Percentiles rank a stretch among this genome's conserved stretches.
Evolutionary conservation across 371 early-diverging fungal species (phyloP).

Genomic region (Mortierella sp.): DNA sequence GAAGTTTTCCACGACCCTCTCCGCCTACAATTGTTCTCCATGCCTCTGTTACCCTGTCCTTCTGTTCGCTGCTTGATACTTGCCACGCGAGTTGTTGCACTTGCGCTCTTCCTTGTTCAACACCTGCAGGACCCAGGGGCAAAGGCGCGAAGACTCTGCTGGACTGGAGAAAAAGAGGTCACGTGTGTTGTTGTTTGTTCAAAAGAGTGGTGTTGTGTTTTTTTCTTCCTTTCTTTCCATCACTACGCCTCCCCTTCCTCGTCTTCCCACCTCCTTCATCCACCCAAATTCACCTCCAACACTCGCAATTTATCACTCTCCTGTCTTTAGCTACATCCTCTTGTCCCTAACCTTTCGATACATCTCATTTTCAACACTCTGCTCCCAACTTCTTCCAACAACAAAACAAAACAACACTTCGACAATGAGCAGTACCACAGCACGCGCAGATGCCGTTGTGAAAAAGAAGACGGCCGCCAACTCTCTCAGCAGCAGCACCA

Average conservation of each 20-base stretch:
- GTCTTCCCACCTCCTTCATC: not conserved
- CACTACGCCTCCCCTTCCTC: constrained; percentile 5
- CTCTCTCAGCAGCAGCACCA: constrained; percentile 37
- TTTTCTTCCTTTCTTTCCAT: constrained; percentile 7
- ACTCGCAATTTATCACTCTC: constrained; percentile 13
- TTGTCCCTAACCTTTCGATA: not conserved
- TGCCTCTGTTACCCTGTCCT: not conserved
- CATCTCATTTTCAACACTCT: not conserved
- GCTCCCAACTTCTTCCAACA: not conserved
- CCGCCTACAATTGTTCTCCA: not conserved
- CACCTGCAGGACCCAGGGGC: not conserved
- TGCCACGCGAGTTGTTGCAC: not conserved
- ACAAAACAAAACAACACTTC: not conserved
- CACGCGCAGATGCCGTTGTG: constrained; percentile 25
- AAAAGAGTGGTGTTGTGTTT: not conserved
- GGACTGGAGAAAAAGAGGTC: not conserved
- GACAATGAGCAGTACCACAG: constrained; percentile 28
- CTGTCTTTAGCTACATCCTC: not conserved
- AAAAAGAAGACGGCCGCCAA: constrained; percentile 39
- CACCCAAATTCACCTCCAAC: constrained; percentile 7
- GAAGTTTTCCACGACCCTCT: not conserved
- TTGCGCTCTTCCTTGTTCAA: not conserved
- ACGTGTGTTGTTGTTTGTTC: constrained; percentile 14
- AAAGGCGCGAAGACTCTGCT: not conserved
- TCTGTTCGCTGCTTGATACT: not conserved